Base-by-base conservation (phyloP, 768 basidiomycete genomes). In the Roridomyces roridus region DNA sequence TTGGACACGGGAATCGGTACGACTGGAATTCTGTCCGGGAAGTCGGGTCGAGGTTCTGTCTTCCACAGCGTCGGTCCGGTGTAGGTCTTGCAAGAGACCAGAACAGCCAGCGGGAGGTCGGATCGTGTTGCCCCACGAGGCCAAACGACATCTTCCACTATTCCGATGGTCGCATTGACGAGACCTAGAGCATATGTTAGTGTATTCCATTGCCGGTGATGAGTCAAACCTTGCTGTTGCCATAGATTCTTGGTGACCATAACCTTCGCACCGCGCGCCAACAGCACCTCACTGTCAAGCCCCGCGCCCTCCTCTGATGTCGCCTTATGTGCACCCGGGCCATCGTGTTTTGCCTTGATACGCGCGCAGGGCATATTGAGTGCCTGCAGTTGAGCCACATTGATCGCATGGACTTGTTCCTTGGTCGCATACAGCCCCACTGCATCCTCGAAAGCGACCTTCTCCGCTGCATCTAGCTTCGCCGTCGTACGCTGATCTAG, bases 41-140 rank as follows among this genome's bases (percentile, higher is more conserved):
- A 55, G 5, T 23, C 41, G 2, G 54, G 46, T 5, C 41, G 46
- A 1, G 55, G 35, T 8, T 44, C 53, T 1, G 48, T 61, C 0
- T 39, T 15, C 65, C 62, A 66, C 10, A 49, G 56, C 0, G 65
- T 66, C 3, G 65, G 65, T 3, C 65, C 65, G 4, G 58, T 63
- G 45, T 65, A 62, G 5, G 45, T 50, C 18, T 35, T 36, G 37
- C 52, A 56, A 7, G 57, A 52, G 6, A 66, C 65, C 15, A 66
- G 58, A 26, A 66, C 62, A 12, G 52, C 65, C 3, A 64, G 39
- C 4, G 62, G 62, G 1, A 64, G 46, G 23, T 64, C 62, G 0
- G 55, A 54, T 18, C 46, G 46, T 14, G 31, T 28, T 5, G 62
- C 36, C 1, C 64, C 62, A 23, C 8, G 45, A 0, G 23, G 5